Evolutionary conservation across 129 eudicot genomes (phyloP), one percentile per base, ranked within the genome.

Genomic region (Ambrosia trifida): DNA sequence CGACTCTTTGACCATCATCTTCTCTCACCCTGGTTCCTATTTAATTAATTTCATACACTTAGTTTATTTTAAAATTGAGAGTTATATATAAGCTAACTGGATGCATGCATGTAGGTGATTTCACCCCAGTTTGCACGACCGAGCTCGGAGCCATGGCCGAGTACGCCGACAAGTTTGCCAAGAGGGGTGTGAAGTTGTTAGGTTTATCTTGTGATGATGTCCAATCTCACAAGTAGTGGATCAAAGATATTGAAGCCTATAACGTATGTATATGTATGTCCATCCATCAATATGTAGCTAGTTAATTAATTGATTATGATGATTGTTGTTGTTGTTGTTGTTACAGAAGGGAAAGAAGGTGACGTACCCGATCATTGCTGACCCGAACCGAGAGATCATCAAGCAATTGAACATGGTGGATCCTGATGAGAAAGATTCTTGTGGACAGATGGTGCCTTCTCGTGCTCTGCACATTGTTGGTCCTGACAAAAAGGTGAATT

Each of bases 121-220:
- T 89, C 81, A 93, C 98, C 0, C 98, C 98, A 6, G 98, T 93
- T 16, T 93, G 98, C 83, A 93, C 98, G 4, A 89, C 96, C 7
- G 98, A 93, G 62, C 86, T 93, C 0, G 98, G 88, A 0, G 75
- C 71, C 36, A 93, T 93, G 98, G 98, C 98, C 3, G 84, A 76
- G 0, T 93, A 93, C 31, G 88, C 96, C 0, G 82, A 85, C 71
- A 79, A 89, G 86, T 93, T 93, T 56, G 76, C 78, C 0, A 70
- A 85, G 79, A 75, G 88, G 20, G 98, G 95, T 9, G 98, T 87
- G 64, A 93, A 93, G 79, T 85, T 93, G 12, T 56, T 93, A 67
- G 98, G 96, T 1, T 73, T 93, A 19, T 93, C 98, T 6, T 82
- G 91, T 43, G 98, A 89, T 47, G 98, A 89, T 67, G 83, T 89